phyloP scores from a whole-genome alignment of 768 basidiomycete species.

The Serendipita sp. region DNA sequence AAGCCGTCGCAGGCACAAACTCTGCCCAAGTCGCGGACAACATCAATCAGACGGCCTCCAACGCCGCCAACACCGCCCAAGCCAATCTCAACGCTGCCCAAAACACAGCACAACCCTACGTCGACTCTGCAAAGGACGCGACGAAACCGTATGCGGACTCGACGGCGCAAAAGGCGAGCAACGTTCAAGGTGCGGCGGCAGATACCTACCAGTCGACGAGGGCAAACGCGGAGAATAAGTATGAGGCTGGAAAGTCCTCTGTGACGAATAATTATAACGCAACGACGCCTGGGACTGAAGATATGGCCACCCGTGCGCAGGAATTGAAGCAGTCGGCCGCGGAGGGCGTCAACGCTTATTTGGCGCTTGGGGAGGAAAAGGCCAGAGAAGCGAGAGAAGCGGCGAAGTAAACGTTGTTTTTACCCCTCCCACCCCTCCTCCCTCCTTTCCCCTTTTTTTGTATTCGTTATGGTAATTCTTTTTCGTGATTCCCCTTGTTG shows the following conservation, averaged over 20 bases:
- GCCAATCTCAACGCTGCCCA: constrained; percentile 29
- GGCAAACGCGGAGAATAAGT: not conserved
- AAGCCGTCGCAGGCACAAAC: constrained; percentile 20
- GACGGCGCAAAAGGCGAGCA: constrained; percentile 1
- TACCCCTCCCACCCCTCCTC: not conserved
- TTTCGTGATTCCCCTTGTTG: not conserved
- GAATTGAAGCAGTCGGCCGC: not conserved
- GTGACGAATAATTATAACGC: not conserved
- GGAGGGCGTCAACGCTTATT: constrained; percentile 1
- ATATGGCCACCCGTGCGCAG: not conserved
- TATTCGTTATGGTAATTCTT: not conserved
- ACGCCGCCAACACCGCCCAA: constrained; percentile 17
- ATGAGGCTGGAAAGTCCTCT: not conserved
- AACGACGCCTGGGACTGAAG: not conserved
- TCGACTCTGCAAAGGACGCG: constrained; percentile 17
- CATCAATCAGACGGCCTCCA: constrained; percentile 12
- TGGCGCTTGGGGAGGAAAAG: not conserved
- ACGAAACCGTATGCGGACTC: constrained; percentile 15
- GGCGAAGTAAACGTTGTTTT: not conserved
- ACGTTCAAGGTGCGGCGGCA: not conserved
- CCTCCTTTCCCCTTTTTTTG: not conserved
- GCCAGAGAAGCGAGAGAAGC: not conserved
- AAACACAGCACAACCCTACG: constrained; percentile 25
- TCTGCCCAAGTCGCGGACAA: constrained; percentile 15
- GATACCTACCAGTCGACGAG: not conserved